Conservation (phyloP, 805 yeast genomes). For the Cyberlindnera sargentensis region DNA sequence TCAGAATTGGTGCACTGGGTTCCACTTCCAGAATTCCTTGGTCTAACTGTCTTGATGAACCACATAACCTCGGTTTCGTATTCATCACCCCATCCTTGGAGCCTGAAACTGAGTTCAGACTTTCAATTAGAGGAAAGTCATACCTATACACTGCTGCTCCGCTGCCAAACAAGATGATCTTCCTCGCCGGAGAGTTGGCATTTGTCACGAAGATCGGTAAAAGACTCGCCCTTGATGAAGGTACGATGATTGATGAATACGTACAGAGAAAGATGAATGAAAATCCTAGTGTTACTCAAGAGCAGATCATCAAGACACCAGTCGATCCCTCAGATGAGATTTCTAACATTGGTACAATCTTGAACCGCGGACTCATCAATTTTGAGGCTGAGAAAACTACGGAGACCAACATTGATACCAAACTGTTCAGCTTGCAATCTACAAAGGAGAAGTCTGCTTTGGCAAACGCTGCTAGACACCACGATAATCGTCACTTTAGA, state of each 20-base stretch:
- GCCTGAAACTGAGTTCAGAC: slow-evolving; percentile 31
- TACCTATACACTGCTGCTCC: slow-evolving; percentile 38
- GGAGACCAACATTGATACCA: slow-evolving; percentile 15
- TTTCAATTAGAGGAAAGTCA: slow-evolving; percentile 33
- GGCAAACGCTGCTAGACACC: slow-evolving; percentile 27
- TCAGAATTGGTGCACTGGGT: slow-evolving; percentile 37
- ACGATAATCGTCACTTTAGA: slow-evolving; percentile 27
- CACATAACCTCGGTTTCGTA: slow-evolving; percentile 23
- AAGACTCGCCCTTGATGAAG: slow-evolving; percentile 25
- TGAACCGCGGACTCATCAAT: slow-evolving; percentile 26
- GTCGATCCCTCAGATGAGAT: slow-evolving; percentile 22
- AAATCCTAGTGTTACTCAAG: slow-evolving; percentile 16
- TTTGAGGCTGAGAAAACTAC: slow-evolving; percentile 15
- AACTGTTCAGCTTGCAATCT: slow-evolving; percentile 23
- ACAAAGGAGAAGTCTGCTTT: slow-evolving; percentile 24
- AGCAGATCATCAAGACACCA: slow-evolving; percentile 26
- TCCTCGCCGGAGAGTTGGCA: slow-evolving; percentile 35
- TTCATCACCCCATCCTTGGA: slow-evolving; percentile 22
- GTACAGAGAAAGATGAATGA: slow-evolving; percentile 24
- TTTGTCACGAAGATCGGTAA: slow-evolving; percentile 30
- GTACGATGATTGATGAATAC: slow-evolving; percentile 29
- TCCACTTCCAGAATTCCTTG: slow-evolving; percentile 34
- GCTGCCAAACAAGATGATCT: slow-evolving; percentile 36
- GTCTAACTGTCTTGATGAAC: slow-evolving; percentile 34
- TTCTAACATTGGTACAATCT: slow-evolving; percentile 20